Evolutionary conservation across 805 yeast species (phyloP).

Genomic region (Tetrapisispora pingtungensis): DNA sequence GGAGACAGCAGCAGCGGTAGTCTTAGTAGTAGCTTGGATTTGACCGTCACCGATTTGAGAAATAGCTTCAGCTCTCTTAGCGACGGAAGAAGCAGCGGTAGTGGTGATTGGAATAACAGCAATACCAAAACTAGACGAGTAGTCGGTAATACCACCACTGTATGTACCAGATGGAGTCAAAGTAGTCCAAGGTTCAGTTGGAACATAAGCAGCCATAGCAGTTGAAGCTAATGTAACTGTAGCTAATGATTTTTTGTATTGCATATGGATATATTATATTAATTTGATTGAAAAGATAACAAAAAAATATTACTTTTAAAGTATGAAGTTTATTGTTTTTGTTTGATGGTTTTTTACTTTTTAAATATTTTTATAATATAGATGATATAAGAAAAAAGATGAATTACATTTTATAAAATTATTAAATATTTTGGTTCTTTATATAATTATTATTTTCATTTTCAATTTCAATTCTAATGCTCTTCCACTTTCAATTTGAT

Average conservation of each 20-base stretch:
- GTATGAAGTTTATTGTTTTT: no score
- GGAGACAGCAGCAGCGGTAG: constrained; percentile 21
- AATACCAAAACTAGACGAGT: constrained; percentile 33
- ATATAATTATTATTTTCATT: no score
- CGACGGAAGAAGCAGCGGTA: constrained; percentile 15
- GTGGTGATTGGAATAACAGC: constrained; percentile 33
- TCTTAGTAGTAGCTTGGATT: constrained; percentile 24
- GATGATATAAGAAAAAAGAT: no score
- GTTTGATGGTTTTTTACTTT: no score
- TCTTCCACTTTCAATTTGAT: no score
- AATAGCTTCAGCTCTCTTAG: constrained; percentile 29
- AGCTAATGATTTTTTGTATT: constrained; percentile 16
- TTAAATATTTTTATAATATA: no score
- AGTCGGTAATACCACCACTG: constrained; percentile 30
- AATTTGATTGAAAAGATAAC: background rate
- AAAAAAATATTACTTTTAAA: no score
- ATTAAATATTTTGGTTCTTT: no score
- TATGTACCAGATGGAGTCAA: constrained; percentile 32
- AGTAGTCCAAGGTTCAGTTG: constrained; percentile 33
- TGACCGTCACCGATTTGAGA: constrained; percentile 38
- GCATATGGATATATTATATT: constrained; percentile 6
- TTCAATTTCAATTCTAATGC: no score
- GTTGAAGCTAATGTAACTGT: constrained; percentile 22
- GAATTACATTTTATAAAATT: no score
- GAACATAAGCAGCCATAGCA: constrained; percentile 16